phyloP scores from a whole-genome alignment of 768 basidiomycete genomes.

The Naematelia encephala region DNA sequence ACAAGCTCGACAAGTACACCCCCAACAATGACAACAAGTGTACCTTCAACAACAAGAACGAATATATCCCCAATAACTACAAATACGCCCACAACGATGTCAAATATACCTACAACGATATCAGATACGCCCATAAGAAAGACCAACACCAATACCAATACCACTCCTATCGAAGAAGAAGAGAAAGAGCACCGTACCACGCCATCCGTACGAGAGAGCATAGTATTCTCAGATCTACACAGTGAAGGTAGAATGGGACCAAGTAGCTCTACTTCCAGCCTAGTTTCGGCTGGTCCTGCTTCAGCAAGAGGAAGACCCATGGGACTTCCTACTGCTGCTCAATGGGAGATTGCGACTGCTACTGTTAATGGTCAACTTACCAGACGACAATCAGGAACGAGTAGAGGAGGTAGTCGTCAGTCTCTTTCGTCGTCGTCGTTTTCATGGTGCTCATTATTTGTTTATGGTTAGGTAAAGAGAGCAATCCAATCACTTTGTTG shows the following conservation, averaged over 20 bases:
- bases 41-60: not conserved
- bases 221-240: slow-evolving; percentile 2
- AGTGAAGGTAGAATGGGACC: not conserved
- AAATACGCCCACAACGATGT: too few relatives aligned
- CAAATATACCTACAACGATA: not conserved
- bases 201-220: not conserved
- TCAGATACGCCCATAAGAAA: not conserved
- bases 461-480: not conserved
- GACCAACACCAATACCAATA: not conserved
- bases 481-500: not conserved
- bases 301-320: not conserved
- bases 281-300: slow-evolving; percentile 5
- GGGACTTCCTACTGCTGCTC: not conserved
- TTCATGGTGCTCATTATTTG: not conserved
- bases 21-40: not conserved
- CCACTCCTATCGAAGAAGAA: not conserved
- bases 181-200: not conserved
- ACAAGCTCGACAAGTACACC: not conserved
- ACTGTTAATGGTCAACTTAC: not conserved
- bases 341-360: not conserved
- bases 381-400: not conserved
- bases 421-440: not conserved
- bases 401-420: not conserved
- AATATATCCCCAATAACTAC: too few relatives aligned
- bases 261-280: slow-evolving; percentile 4